Base-by-base conservation (phyloP, 805 yeast genomes). In the Myxozyma lipomycoides region DNA sequence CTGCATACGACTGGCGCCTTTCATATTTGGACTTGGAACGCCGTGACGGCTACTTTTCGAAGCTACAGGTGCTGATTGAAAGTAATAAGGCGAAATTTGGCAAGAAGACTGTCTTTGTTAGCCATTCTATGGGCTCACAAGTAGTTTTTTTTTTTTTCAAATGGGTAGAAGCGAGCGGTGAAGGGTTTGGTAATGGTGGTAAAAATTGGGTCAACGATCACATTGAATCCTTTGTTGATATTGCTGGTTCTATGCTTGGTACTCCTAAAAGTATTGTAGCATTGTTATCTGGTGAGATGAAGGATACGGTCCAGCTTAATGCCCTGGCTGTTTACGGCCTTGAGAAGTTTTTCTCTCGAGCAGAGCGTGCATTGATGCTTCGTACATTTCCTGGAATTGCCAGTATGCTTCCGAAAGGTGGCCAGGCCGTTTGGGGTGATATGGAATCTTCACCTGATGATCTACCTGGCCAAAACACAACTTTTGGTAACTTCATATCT, bases 91-190 rank as follows among this genome's bases (percentile, higher is more conserved):
- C 66, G 15, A 59, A 72, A 18, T 77, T 76, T 4, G 82, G 89
- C 47, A 73, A 78, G 48, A 91, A 89, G 62, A 72, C 86, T 1
- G 82, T 84, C n/a, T 62, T 93, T 15, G 77, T 82, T 18, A 95
- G 96, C 21, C 98, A 93, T 67, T 91, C 98, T 0, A 93, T 93
- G 98, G 98, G 98, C 1, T 77, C 95, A 0, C 98, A 93, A 69
- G 78, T 93, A 34, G 78, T 84, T 1, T 87, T 79, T 64, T 93
- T 86, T 67, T 93, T 93, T 64, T 68, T 93, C 72, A 89, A 93
- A 68, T 93, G 98, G 98, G 98, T 78, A 4, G 98, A 93, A 67
- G 96, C 97, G 0, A 73, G 75, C 45, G 97, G 96, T 3, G 72
- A 71, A 46, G 68, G 70, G 49, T 87, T 78, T 62, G 98, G 98